Conservation (phyloP, 2,329 filamentous ascomycete species). For the Ceratocystis cubensis region DNA sequence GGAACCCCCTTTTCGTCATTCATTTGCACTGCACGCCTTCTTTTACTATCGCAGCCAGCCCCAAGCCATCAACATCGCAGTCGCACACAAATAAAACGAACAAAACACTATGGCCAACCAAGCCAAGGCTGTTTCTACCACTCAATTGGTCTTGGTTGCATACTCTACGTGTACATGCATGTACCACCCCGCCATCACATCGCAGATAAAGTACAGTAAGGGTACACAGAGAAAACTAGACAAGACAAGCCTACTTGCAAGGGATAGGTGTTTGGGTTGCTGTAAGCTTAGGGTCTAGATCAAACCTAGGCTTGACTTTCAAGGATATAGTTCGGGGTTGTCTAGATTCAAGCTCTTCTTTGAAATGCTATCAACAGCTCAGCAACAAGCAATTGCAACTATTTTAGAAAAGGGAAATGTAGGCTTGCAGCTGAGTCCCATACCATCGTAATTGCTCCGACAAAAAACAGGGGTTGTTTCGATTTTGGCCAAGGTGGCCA, state of each 20-base stretch:
- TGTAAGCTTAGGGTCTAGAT: not conserved
- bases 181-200: constrained; percentile 4
- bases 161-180: not conserved
- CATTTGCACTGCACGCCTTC: not conserved
- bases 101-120: not conserved
- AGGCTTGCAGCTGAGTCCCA: not conserved
- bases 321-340: not conserved
- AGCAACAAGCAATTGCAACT: not conserved
- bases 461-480: not conserved
- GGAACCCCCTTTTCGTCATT: too few relatives aligned
- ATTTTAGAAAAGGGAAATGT: not conserved
- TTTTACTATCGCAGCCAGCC: not conserved
- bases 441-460: not conserved
- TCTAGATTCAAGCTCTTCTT: too few relatives aligned
- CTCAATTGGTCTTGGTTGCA: not conserved
- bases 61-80: not conserved
- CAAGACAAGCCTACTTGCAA: not conserved
- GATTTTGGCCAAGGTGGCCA: not conserved
- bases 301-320: not conserved
- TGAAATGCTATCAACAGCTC: not conserved
- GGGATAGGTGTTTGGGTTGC: not conserved
- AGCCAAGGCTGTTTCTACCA: not conserved
- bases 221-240: not conserved
- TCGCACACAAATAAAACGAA: not conserved
- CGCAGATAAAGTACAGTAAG: constrained; percentile 4